Percentiles rank a stretch among this genome's conserved stretches.
phyloP scores from a whole-genome alignment of 192 early-diverging fungal genomes.

The Coemansia brasiliensis region DNA sequence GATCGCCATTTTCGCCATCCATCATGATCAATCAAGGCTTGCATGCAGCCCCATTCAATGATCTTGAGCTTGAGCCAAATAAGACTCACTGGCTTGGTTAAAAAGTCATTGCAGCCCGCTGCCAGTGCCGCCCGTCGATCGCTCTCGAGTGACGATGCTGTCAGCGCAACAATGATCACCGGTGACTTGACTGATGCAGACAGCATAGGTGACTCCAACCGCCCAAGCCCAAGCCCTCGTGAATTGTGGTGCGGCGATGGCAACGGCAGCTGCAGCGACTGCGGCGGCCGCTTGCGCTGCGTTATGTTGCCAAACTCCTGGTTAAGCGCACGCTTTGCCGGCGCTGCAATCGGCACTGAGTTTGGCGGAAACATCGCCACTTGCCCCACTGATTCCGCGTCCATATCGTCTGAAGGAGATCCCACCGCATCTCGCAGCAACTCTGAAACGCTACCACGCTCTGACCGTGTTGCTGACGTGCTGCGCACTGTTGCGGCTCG shows the following conservation, averaged over 20 bases:
- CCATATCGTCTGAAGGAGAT: conserved; percentile 19
- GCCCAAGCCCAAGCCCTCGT: background rate
- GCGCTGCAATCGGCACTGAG: background rate
- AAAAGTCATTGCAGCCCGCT: conserved; percentile 88
- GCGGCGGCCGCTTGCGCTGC: conserved; percentile 6
- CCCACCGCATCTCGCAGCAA: background rate
- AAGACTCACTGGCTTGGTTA: conserved; percentile 83
- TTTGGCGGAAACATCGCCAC: conserved; percentile 37
- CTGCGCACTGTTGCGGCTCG: conserved; percentile 1
- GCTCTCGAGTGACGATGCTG: conserved; percentile 70
- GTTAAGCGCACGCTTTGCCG: background rate
- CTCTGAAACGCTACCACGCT: background rate
- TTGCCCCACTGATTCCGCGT: conserved; percentile 6
- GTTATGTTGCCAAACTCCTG: background rate
- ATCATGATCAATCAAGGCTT: conserved; percentile 86
- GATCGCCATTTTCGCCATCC: conserved; percentile 48
- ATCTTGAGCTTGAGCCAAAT: conserved; percentile 85
- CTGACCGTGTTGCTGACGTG: background rate
- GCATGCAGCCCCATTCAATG: conserved; percentile 92
- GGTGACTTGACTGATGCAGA: conserved; percentile 54
- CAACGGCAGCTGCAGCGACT: conserved; percentile 18
- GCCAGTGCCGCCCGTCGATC: conserved; percentile 73
- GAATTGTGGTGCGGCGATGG: background rate
- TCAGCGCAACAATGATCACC: conserved; percentile 87
- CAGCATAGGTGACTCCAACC: conserved; percentile 23